Percentiles rank a stretch among this genome's conserved stretches.
Evolutionary conservation across 106 monocot genomes (phyloP).

Genomic region (Dendrobium nobile): DNA sequence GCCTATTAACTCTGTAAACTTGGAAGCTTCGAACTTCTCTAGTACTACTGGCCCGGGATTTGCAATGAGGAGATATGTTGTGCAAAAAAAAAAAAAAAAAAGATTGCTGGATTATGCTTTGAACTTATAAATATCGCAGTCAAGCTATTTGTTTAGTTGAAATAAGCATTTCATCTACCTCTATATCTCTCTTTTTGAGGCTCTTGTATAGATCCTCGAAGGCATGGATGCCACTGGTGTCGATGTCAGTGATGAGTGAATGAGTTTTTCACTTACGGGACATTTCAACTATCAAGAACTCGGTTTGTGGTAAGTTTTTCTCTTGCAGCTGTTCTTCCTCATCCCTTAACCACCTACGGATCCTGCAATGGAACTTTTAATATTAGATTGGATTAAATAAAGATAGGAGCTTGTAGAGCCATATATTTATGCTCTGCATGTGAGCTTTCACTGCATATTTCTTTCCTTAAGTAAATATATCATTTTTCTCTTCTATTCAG

Average conservation of each 20-base stretch:
- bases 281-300: slow-evolving; percentile 51
- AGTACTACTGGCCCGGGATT: slow-evolving; percentile 52
- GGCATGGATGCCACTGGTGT: slow-evolving; percentile 53
- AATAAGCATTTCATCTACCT: slow-evolving; percentile 17
- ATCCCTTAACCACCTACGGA: slow-evolving; percentile 57
- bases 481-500: neutral
- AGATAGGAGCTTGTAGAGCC: neutral
- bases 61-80: slow-evolving; percentile 36
- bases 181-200: slow-evolving; percentile 38
- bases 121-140: neutral
- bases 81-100: neutral
- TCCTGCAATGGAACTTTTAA: slow-evolving; percentile 20
- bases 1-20: slow-evolving; percentile 46
- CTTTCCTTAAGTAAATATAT: neutral
- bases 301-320: slow-evolving; percentile 18
- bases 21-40: slow-evolving; percentile 39
- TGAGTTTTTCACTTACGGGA: slow-evolving; percentile 33
- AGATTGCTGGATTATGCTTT: no score
- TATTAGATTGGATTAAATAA: neutral
- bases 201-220: slow-evolving; percentile 35
- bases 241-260: slow-evolving; percentile 30
- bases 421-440: neutral
- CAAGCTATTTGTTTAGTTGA: neutral
- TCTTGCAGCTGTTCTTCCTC: slow-evolving; percentile 37
- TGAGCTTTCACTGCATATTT: neutral